These are phyloP conservation scores for Leccinum ochraceum DNA, from an alignment of 768 basidiomycete species.

Conservation along the genomic window DNA sequence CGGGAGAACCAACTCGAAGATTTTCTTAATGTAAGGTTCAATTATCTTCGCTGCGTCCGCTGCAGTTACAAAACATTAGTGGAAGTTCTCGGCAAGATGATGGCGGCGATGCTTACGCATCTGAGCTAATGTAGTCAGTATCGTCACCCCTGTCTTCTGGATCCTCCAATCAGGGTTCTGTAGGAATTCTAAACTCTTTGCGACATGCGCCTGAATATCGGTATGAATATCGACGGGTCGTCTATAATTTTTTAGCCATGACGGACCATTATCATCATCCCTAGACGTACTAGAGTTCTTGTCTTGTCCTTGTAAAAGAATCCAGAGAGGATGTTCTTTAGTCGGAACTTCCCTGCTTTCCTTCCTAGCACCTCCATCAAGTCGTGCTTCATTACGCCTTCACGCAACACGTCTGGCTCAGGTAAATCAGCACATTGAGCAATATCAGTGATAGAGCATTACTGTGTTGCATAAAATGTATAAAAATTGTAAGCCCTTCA, in stretches of 20 bases:
- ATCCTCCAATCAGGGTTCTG: constrained; percentile 11
- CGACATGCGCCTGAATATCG: constrained; percentile 10
- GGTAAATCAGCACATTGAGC: not conserved
- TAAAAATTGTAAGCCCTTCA: constrained; percentile 28
- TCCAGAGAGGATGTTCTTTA: constrained; percentile 22
- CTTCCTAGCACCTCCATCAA: constrained; percentile 20
- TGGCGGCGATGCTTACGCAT: constrained; percentile 11
- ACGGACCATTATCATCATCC: not conserved
- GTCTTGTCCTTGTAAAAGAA: constrained; percentile 26
- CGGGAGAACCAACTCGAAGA: not conserved
- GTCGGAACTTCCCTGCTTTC: constrained; percentile 15
- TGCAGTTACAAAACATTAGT: not conserved
- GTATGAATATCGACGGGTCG: not conserved
- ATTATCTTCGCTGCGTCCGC: not conserved
- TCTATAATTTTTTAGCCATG: not conserved
- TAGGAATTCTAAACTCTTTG: constrained; percentile 11
- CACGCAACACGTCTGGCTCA: constrained; percentile 15
- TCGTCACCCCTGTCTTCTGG: constrained; percentile 26
- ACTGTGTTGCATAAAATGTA: constrained; percentile 23
- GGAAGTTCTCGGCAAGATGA: not conserved
- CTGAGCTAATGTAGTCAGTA: constrained; percentile 23
- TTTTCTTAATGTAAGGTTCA: not conserved
- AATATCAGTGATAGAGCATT: not conserved
- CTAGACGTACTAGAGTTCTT: constrained; percentile 19
- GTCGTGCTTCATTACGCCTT: constrained; percentile 12